phyloP scores from a whole-genome alignment of 2,329 filamentous ascomycete species.

The Apiospora kogelbergensis region DNA sequence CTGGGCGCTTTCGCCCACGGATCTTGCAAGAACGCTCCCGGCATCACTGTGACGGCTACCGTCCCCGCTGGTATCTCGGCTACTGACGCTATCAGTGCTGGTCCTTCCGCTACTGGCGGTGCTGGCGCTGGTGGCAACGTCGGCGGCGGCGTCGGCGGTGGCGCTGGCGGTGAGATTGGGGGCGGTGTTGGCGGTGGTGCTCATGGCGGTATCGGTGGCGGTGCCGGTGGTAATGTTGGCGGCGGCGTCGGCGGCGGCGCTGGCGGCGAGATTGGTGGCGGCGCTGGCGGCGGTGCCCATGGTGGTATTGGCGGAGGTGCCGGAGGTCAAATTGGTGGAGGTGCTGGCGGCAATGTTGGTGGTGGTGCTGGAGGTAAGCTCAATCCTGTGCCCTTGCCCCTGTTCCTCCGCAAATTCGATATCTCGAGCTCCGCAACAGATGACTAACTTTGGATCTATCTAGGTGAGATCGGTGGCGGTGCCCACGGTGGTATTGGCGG shows the following conservation, averaged over 20 bases:
- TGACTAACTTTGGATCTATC: too few species aligned
- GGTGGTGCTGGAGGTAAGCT: too few species aligned
- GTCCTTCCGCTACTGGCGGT: neutral
- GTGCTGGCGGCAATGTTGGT: neutral
- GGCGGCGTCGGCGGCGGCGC: neutral
- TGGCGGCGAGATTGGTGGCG: neutral
- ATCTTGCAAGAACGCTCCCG: neutral
- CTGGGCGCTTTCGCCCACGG: neutral
- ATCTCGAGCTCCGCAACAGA: too few species aligned
- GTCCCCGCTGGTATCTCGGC: neutral
- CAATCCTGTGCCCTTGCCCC: too few species aligned
- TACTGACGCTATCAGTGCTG: neutral
- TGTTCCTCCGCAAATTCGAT: too few species aligned
- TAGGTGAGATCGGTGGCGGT: neutral
- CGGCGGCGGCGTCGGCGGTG: neutral
- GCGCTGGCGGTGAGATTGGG: neutral
- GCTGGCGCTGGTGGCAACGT: neutral
- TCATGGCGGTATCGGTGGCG: neutral
- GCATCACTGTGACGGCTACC: conserved; percentile 1
- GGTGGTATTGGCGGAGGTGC: neutral
- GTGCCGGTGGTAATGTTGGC: neutral
- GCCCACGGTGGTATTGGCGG: neutral
- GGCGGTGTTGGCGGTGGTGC: neutral
- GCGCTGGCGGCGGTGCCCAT: neutral
- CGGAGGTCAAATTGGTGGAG: neutral